These are phyloP conservation scores for Salvia miltiorrhiza DNA, from an alignment of 257 asterid genomes.

Conservation along the genomic window DNA sequence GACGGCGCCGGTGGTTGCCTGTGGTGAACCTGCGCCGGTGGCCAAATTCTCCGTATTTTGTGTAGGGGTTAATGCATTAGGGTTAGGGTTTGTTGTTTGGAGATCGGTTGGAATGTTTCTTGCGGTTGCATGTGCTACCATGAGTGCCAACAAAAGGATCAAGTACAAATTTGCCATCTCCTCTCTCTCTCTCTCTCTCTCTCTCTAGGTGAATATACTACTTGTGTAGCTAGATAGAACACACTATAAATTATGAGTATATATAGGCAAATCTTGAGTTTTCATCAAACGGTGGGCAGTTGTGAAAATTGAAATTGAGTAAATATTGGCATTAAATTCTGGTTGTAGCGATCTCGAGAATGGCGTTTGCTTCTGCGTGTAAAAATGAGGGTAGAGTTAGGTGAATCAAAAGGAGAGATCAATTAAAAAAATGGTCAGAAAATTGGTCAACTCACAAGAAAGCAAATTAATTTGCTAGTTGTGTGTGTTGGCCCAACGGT, in stretches of 20 bases:
- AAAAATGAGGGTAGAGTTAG: slow-evolving; percentile 28
- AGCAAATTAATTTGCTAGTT: neutral
- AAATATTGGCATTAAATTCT: slow-evolving; percentile 32
- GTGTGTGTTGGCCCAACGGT: too few species aligned
- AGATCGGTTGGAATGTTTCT: slow-evolving; percentile 35
- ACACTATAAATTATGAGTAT: neutral
- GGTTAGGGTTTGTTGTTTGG: slow-evolving; percentile 11
- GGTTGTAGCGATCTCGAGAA: slow-evolving; percentile 38
- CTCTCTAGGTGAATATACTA: neutral
- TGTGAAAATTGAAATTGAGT: slow-evolving; percentile 33
- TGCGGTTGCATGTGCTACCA: slow-evolving; percentile 38
- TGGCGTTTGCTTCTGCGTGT: slow-evolving; percentile 20
- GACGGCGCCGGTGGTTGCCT: slow-evolving; percentile 17
- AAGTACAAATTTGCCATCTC: slow-evolving; percentile 38
- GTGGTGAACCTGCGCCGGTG: slow-evolving; percentile 28
- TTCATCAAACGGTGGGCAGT: slow-evolving; percentile 26
- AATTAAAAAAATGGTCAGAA: neutral
- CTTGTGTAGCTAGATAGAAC: neutral
- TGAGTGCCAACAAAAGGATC: slow-evolving; percentile 26
- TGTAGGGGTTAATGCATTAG: slow-evolving; percentile 16
- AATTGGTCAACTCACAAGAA: slow-evolving; percentile 18
- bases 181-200: slow-evolving; percentile 17
- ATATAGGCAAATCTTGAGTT: slow-evolving; percentile 25
- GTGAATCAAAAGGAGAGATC: slow-evolving; percentile 37
- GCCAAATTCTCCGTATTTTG: slow-evolving; percentile 18